Conservation (phyloP, 108 stramenopile genomes). For the Nitzschia sp. region DNA sequence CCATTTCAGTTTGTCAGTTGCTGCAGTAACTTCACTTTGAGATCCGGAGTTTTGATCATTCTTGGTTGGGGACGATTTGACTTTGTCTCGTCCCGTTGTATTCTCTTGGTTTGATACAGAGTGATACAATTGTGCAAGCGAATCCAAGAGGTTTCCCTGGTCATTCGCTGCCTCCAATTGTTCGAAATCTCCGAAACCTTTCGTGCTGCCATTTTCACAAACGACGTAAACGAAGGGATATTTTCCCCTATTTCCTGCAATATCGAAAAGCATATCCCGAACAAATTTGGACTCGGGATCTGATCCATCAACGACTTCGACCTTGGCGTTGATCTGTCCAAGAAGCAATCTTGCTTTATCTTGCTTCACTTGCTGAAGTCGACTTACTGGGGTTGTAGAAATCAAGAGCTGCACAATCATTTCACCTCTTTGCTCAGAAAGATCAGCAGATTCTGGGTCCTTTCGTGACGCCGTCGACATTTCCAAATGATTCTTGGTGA, state of each 20-base stretch:
- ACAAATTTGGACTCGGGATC: slow-evolving; percentile 38
- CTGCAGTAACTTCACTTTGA: no score
- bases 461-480: no score
- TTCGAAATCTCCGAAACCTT: neutral
- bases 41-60: no score
- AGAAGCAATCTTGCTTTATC: neutral
- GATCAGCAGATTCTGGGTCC: no score
- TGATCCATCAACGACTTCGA: slow-evolving; percentile 57
- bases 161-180: slow-evolving; percentile 1
- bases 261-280: slow-evolving; percentile 57
- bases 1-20: slow-evolving; percentile 12
- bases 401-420: neutral
- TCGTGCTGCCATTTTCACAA: neutral
- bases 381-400: slow-evolving; percentile 4
- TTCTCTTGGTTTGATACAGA: no score
- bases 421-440: no score
- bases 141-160: neutral
- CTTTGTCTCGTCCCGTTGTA: no score
- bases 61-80: no score
- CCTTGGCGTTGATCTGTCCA: neutral
- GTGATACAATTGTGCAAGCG: neutral
- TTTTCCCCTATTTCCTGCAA: slow-evolving; percentile 57
- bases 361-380: neutral
- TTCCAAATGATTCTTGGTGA: no score
- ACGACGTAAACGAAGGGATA: slow-evolving; percentile 77